Evolutionary conservation across 2,329 filamentous ascomycete species (phyloP).

Genomic region (Beauveria caledonica): DNA sequence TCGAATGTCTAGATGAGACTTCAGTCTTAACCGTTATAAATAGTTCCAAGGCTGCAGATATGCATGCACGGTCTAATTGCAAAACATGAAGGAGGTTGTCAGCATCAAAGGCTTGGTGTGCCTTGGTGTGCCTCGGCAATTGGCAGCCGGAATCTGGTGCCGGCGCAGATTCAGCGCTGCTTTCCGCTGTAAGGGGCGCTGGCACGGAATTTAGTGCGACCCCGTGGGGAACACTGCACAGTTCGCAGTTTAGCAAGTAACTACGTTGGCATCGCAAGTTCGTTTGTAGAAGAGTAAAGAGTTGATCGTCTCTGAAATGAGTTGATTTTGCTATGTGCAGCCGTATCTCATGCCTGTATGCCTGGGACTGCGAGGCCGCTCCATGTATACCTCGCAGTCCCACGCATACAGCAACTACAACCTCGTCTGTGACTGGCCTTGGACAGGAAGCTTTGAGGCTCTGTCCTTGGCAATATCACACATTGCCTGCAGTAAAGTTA

Average conservation of each 20-base stretch:
- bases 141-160: background rate
- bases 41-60: background rate
- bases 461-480: slow-evolving; percentile 82
- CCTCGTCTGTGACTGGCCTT: background rate
- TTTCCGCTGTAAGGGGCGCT: background rate
- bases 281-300: background rate
- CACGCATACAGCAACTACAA: background rate
- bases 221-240: background rate
- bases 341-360: no score
- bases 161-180: background rate
- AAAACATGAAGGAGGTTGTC: background rate
- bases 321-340: background rate
- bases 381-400: no score
- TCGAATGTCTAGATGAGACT: background rate
- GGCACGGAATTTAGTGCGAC: background rate
- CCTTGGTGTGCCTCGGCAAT: background rate
- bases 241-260: background rate
- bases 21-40: no score
- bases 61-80: background rate
- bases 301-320: no score
- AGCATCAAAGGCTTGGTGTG: background rate
- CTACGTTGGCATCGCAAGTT: background rate
- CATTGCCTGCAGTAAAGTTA: slow-evolving; percentile 59
- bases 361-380: no score
- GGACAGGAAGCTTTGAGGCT: slow-evolving; percentile 49